Conservation (phyloP, 1,139 yeast genomes). For the Debaryomycetaceae sp. region DNA sequence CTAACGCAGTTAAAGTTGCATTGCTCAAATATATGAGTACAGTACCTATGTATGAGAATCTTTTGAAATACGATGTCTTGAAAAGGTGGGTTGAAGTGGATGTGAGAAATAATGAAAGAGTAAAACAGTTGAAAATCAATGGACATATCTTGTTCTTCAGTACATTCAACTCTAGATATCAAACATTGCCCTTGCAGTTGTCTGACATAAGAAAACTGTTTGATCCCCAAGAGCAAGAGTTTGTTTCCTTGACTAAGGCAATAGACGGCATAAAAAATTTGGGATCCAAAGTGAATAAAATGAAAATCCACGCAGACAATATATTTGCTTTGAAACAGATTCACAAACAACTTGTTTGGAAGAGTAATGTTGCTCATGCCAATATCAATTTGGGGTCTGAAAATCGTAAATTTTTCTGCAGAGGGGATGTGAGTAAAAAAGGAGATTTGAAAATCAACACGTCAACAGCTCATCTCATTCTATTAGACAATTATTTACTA, state of each 20-base stretch:
- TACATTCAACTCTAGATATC: slow-evolving; percentile 73
- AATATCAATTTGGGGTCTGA: slow-evolving; percentile 54
- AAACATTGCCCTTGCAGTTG: slow-evolving; percentile 66
- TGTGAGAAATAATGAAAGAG: slow-evolving; percentile 32
- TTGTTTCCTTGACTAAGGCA: slow-evolving; percentile 51
- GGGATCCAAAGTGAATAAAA: slow-evolving; percentile 42
- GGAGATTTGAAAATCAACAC: slow-evolving; percentile 60
- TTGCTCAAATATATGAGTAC: slow-evolving; percentile 59
- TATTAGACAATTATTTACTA: slow-evolving; percentile 70
- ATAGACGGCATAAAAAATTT: slow-evolving; percentile 38
- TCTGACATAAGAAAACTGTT: slow-evolving; percentile 52
- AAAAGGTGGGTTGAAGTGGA: slow-evolving; percentile 53
- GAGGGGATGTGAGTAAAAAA: slow-evolving; percentile 61
- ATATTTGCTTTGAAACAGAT: slow-evolving; percentile 46
- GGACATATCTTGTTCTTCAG: slow-evolving; percentile 64
- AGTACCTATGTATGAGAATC: slow-evolving; percentile 30
- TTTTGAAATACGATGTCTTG: slow-evolving; percentile 42
- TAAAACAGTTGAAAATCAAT: slow-evolving; percentile 48
- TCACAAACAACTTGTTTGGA: slow-evolving; percentile 50
- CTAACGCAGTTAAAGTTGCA: slow-evolving; percentile 51
- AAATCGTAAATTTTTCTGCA: slow-evolving; percentile 53
- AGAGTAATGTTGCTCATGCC: slow-evolving; percentile 33
- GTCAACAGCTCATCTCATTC: slow-evolving; percentile 49
- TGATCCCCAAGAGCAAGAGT: slow-evolving; percentile 53
- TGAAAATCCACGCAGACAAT: slow-evolving; percentile 56